phyloP scores from a whole-genome alignment of 257 asterid genomes.

The Linderniella brevidens region DNA sequence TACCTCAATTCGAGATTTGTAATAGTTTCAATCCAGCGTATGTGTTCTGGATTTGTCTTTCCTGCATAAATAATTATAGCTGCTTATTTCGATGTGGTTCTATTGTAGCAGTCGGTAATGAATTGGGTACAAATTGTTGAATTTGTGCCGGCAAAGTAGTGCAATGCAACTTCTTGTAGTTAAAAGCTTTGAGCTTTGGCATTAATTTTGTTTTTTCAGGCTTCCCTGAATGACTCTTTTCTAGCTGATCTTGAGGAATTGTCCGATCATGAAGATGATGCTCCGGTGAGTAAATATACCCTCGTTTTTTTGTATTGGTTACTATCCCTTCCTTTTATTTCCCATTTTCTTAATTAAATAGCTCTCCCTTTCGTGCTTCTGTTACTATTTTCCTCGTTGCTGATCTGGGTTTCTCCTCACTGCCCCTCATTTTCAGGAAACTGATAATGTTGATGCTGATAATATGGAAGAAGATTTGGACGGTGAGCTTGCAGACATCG shows the following conservation, averaged over 20 bases:
- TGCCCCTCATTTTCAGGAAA: slow-evolving; percentile 33
- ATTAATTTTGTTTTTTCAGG: slow-evolving; percentile 27
- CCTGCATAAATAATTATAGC: too few species aligned
- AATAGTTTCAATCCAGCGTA: too few species aligned
- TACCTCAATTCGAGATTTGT: too few species aligned
- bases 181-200: too few species aligned
- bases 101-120: too few species aligned
- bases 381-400: slow-evolving; percentile 5
- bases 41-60: too few species aligned
- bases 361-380: slow-evolving; percentile 3
- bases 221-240: slow-evolving; percentile 90
- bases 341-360: neutral
- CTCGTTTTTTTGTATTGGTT: slow-evolving; percentile 5
- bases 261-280: slow-evolving; percentile 81
- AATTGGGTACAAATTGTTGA: too few species aligned
- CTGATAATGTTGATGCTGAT: slow-evolving; percentile 37
- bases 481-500: slow-evolving; percentile 87
- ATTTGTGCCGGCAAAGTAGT: too few species aligned
- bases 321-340: slow-evolving; percentile 1
- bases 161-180: too few species aligned
- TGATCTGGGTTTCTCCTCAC: slow-evolving; percentile 4
- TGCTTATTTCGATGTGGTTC: too few species aligned
- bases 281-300: slow-evolving; percentile 31
- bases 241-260: slow-evolving; percentile 93
- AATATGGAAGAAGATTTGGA: slow-evolving; percentile 82